Base-by-base conservation (phyloP, 1,139 yeast species). In the Protomyces gravidus region DNA sequence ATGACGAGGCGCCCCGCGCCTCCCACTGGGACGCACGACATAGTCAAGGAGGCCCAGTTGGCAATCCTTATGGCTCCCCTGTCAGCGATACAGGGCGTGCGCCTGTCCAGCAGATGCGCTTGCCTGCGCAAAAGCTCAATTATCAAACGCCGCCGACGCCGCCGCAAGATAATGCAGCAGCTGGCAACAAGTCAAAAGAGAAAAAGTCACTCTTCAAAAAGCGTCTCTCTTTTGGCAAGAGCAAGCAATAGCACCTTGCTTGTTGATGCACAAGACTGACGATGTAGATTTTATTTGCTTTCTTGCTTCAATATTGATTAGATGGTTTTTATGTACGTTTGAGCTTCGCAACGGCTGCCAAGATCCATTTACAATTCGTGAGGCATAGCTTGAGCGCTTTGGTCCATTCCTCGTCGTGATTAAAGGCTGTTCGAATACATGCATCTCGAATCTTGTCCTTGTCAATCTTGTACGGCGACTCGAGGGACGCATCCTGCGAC, bases 331-430 rank as follows among this genome's bases (percentile, higher is more conserved):
- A 45, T 45, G 30, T 26, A 15, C 30, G 27, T 17, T 23, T 45
- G 7, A 26, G n/a, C 11, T 45, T 45, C 7, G 50, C 50, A 13
- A 53, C 58, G 2, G 48, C 55, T 7, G 77, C 77, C 42, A 74
- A 65, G 11, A 74, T 70, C 76, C 76, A 75, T 61, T 74, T 73
- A 25, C 74, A 68, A 61, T 90, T 82, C 1, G 94, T 87, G 55
- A 92, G 74, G 17, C 90, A 75, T 67, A 83, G 85, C 68, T 86
- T 85, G 72, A 96, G 90, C 1, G 96, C 90, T 36, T 83, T 81
- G 0, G 97, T 89, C 98, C 98, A 92, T 26, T 33, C 59, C 40
- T 62, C 64, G 63, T 86, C 89, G 48, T 83, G 81, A 68, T 85
- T 85, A 0, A 84, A 79, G 1, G 79, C 73, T 1, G 89, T 79